Base-by-base conservation (phyloP, 345 rosid genomes). In the Ailanthus altissimus region DNA sequence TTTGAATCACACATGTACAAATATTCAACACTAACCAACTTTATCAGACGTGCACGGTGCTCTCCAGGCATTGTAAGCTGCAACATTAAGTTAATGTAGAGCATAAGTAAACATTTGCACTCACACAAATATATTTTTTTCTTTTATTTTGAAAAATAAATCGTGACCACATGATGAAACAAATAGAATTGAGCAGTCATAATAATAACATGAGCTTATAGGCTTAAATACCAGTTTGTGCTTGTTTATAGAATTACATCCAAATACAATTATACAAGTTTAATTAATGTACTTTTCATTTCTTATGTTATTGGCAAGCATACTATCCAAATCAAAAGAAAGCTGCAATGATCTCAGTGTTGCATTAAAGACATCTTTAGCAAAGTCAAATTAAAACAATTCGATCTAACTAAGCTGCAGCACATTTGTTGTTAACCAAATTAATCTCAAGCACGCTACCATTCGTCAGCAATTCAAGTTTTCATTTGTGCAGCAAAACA, bases 21-120 rank as follows among this genome's bases (percentile, higher is more conserved):
- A 61, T 15, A 61, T 54, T 42, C 68, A 75, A 25, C 58, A 92
- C 94, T 84, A 20, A 97, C 99, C 98, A 97, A 73, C 85, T 94
- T 97, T 57, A 89, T 83, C 66, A 97, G 89, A 64, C 97, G 98
- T 65, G 83, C 74, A 21, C 97, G 97, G 51, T 82, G 86, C 76
- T 97, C 99, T 65, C 94, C 98, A 2, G 92, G 86, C 89, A 94
- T 85, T 21, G 93, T 91, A 62, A 94, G 90, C 99, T 97, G 91
- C 85, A 86, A 83, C 49, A 84, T 16, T 16, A 62, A 28, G 16
- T 20, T 25, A 36, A 59, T 62, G 49, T 16, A 42, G n/a, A 21
- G 25, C 2, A 11, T 40, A 69, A 61, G 71, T 40, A 54, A 64
- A 57, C 42, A 64, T 5, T 51, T 40, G 18, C 38, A 54, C 45